Base-by-base conservation (phyloP, 1,139 yeast genomes). In the Diutina ranongensis region DNA sequence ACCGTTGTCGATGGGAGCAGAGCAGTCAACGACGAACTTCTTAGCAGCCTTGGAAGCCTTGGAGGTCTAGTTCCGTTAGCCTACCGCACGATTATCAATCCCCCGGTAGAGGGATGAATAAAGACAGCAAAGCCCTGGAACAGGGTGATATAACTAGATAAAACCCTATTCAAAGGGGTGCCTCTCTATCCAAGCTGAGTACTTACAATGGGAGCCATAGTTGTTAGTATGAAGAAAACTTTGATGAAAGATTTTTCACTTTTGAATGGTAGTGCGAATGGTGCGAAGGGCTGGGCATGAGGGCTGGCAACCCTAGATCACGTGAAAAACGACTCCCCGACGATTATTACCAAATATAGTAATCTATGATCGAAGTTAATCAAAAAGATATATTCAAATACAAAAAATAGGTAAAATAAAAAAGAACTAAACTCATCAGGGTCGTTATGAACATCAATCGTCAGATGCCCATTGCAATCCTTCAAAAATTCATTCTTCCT, bases 1-100 rank as follows among this genome's bases (percentile, higher is more conserved):
- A 76, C 92, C 96, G 74, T 86, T 85, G 72, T 87, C 95, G 64
- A 89, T 86, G 80, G 96, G 96, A 65, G 95, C 96, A 56, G 94
- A 79, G 69, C 87, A 88, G 80, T 89, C 97, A 69, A 92, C 94
- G 67, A 85, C 86, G 77, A 83, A 88, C 76, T 87, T 86, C 80
- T 83, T 85, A 68, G 87, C 82, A 67, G 78, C 68, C 63, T 69
- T 78, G 70, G 82, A 72, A 76, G 81, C 80, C 78, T 83, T 83
- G 71, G 85, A 71, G 71, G 88, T 78, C 87, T 84, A 61, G 28
- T 55, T 64, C 64, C 58, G 75, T 73, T 70, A 68, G 78, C 78
- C 79, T 74, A 75, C 79, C 72, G 78, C 78, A 74, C 74, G 60
- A 71, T 74, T 66, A n/a, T n/a, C n/a, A n/a, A 65, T 58, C 57